Percentiles rank a stretch among this genome's conserved stretches.
phyloP scores from a whole-genome alignment of 2,329 filamentous ascomycete genomes.

The Neopestalotiopsis clavispora region DNA sequence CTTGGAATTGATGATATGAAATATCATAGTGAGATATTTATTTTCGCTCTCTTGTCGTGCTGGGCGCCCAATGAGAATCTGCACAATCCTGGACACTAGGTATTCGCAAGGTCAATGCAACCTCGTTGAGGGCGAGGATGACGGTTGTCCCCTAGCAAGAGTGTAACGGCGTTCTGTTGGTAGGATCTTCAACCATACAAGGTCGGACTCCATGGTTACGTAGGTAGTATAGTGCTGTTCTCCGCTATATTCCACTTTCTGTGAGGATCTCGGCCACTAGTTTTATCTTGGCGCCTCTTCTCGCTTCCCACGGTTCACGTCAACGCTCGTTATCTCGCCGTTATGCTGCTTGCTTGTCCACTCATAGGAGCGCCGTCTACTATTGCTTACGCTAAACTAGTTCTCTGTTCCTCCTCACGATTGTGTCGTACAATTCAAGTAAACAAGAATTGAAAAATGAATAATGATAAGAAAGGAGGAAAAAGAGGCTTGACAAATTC shows the following conservation, averaged over 20 bases:
- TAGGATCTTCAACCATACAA: slow-evolving; percentile 3
- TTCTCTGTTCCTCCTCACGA: neutral
- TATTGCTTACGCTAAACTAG: neutral
- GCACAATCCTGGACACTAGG: neutral
- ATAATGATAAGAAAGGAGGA: neutral
- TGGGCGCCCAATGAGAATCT: neutral
- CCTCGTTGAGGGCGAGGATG: neutral
- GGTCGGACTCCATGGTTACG: neutral
- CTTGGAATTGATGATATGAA: neutral
- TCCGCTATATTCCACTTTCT: neutral
- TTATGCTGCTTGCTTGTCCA: neutral
- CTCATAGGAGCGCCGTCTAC: neutral
- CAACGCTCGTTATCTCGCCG: neutral
- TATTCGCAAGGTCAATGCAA: neutral
- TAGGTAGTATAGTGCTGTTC: neutral
- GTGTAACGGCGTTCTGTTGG: neutral
- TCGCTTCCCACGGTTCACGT: neutral
- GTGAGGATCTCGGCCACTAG: neutral
- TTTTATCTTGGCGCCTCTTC: neutral
- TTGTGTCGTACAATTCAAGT: neutral
- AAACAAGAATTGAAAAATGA: neutral
- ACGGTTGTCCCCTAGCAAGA: neutral
- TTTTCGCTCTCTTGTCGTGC: neutral
- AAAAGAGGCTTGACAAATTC: neutral
- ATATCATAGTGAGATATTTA: neutral